Conservation (phyloP, 441 rosid genomes). For the Pelargonium australe region DNA sequence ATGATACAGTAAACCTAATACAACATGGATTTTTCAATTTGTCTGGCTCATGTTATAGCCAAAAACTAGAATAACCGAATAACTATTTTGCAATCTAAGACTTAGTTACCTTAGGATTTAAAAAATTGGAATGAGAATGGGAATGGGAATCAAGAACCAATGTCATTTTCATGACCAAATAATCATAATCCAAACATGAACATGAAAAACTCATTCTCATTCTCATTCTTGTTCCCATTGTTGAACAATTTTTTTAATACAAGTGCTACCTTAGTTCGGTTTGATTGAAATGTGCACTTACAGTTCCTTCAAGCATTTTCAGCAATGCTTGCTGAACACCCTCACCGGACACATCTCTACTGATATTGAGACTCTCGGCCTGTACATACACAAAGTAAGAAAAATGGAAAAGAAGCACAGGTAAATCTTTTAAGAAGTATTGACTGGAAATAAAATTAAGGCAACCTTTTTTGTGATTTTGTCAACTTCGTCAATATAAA, state of each 20-base stretch:
- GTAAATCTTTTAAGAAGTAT: background rate
- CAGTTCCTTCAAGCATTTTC: constrained; percentile 99
- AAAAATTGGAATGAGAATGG: too few relatives aligned
- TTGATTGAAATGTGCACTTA: constrained; percentile 32
- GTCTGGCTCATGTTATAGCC: too few relatives aligned
- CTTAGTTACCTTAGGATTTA: too few relatives aligned
- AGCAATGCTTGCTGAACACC: constrained; percentile 96
- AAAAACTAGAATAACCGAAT: background rate
- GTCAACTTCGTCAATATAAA: constrained; percentile 97
- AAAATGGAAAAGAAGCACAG: constrained; percentile 1
- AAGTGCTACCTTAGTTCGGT: background rate
- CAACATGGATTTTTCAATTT: background rate
- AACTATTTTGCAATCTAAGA: too few relatives aligned
- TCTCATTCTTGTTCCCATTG: too few relatives aligned
- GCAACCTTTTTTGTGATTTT: constrained; percentile 92
- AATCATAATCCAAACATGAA: too few relatives aligned
- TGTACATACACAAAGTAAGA: constrained; percentile 29
- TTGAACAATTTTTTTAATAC: too few relatives aligned
- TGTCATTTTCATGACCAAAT: too few relatives aligned
- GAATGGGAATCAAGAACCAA: too few relatives aligned
- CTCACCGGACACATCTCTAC: constrained; percentile 98
- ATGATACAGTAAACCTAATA: background rate
- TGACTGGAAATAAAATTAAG: background rate
- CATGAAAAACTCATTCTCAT: too few relatives aligned
- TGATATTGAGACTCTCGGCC: constrained; percentile 94